phyloP scores from a whole-genome alignment of 169 alveolate genomes.

The Theileria sp. region DNA sequence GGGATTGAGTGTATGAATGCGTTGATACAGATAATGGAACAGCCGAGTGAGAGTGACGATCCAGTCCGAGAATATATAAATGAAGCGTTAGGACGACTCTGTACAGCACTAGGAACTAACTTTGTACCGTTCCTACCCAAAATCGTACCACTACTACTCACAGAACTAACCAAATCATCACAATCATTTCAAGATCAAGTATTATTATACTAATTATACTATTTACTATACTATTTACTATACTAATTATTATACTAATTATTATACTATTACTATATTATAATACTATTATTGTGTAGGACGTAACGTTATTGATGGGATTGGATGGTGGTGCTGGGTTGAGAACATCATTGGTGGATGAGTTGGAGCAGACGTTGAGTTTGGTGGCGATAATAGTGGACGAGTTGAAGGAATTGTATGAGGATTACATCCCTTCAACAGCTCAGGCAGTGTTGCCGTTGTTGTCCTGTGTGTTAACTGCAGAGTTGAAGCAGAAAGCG shows the following conservation, averaged over 20 bases:
- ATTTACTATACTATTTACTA: too few species aligned
- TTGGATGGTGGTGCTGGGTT: slow-evolving; percentile 74
- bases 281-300: slow-evolving; percentile 14
- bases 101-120: slow-evolving; percentile 83
- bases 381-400: slow-evolving; percentile 69
- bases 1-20: slow-evolving; percentile 85
- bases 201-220: background rate
- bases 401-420: slow-evolving; percentile 72
- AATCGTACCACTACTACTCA: slow-evolving; percentile 77
- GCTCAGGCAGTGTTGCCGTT: slow-evolving; percentile 77
- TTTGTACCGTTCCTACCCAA: slow-evolving; percentile 85
- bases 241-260: background rate
- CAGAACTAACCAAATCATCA: slow-evolving; percentile 26
- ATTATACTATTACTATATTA: background rate
- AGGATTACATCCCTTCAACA: slow-evolving; percentile 72
- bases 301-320: slow-evolving; percentile 75
- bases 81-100: slow-evolving; percentile 85
- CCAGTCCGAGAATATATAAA: slow-evolving; percentile 84
- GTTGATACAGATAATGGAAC: slow-evolving; percentile 75
- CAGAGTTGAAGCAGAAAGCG: slow-evolving; percentile 79
- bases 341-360: slow-evolving; percentile 74
- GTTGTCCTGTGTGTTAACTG: slow-evolving; percentile 71
- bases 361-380: slow-evolving; percentile 69
- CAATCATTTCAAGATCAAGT: slow-evolving; percentile 22
- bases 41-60: slow-evolving; percentile 83